A percentile compares a stretch with the other conserved stretches of the same genome.
Conservation (phyloP, 768 basidiomycete species). For the Lepiota subincarnata region DNA sequence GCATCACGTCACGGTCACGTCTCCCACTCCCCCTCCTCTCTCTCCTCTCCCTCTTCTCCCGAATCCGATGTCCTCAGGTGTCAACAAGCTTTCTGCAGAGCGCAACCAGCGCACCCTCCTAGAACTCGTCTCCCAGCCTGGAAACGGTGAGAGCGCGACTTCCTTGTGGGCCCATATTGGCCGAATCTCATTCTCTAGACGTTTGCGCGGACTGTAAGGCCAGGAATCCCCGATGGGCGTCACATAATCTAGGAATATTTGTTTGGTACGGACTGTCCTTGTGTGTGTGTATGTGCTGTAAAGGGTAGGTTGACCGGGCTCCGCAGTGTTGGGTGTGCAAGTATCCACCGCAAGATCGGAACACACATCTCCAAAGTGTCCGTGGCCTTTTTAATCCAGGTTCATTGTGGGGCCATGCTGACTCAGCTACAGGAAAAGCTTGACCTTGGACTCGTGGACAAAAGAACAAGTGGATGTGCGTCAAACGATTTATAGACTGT, state of each 20-base stretch:
- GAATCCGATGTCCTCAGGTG: constrained; percentile 31
- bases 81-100: constrained; percentile 58
- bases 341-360: constrained; percentile 91
- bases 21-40: neutral
- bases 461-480: constrained; percentile 86
- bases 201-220: constrained; percentile 89
- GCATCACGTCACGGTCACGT: constrained; percentile 5
- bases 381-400: constrained; percentile 21
- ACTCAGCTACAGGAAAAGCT: constrained; percentile 62
- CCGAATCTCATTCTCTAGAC: constrained; percentile 42
- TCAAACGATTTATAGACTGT: no score
- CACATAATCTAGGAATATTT: constrained; percentile 84
- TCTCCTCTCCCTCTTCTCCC: no score
- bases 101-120: constrained; percentile 62
- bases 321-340: constrained; percentile 77
- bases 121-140: constrained; percentile 67
- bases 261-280: constrained; percentile 57
- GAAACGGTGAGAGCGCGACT: constrained; percentile 75
- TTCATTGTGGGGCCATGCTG: neutral
- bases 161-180: constrained; percentile 1
- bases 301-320: neutral
- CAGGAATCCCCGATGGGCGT: constrained; percentile 86
- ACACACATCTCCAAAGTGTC: constrained; percentile 94
- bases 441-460: constrained; percentile 84
- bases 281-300: constrained; percentile 5